Evolutionary conservation across 2,329 filamentous ascomycete species (phyloP).

Genomic region (Thielaviopsis ethacetica): DNA sequence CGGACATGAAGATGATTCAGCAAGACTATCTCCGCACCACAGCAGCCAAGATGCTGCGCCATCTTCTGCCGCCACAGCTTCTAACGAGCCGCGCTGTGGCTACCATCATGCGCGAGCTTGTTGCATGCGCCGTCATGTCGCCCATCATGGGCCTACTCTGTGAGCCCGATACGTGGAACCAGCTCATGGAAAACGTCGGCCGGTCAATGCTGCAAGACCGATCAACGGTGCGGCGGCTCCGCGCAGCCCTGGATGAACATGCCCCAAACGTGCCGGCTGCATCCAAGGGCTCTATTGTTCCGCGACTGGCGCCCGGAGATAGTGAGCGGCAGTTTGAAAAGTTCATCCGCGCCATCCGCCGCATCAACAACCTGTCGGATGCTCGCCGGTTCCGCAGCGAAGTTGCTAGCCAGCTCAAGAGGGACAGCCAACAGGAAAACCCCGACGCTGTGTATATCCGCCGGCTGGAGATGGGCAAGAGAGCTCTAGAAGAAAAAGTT

Average conservation of each 20-base stretch:
- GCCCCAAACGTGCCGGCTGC: slow-evolving; percentile 61
- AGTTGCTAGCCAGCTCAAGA: slow-evolving; percentile 78
- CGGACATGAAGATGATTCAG: slow-evolving; percentile 69
- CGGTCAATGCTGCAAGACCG: slow-evolving; percentile 82
- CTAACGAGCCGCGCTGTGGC: slow-evolving; percentile 66
- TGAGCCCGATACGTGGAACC: slow-evolving; percentile 96
- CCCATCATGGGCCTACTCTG: slow-evolving; percentile 66
- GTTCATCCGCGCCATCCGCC: slow-evolving; percentile 77
- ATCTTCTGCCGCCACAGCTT: slow-evolving; percentile 56
- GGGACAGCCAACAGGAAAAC: slow-evolving; percentile 59
- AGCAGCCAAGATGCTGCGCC: slow-evolving; percentile 55
- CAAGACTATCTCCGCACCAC: slow-evolving; percentile 75
- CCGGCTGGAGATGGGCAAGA: slow-evolving; percentile 79
- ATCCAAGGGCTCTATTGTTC: slow-evolving; percentile 51
- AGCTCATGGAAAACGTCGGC: slow-evolving; percentile 79
- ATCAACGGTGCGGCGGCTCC: slow-evolving; percentile 81
- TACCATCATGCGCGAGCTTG: slow-evolving; percentile 70
- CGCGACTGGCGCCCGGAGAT: slow-evolving; percentile 64
- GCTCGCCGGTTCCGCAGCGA: slow-evolving; percentile 84
- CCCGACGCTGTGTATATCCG: slow-evolving; percentile 79
- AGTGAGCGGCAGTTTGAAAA: slow-evolving; percentile 87
- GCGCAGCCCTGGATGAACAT: slow-evolving; percentile 86
- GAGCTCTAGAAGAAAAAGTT: slow-evolving; percentile 78
- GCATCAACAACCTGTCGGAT: slow-evolving; percentile 82
- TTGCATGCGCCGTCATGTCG: slow-evolving; percentile 79